Evolutionary conservation across 371 early-diverging fungal species (phyloP), one percentile per base, ranked within the genome.

Genomic region (Catenaria anguillulae): DNA sequence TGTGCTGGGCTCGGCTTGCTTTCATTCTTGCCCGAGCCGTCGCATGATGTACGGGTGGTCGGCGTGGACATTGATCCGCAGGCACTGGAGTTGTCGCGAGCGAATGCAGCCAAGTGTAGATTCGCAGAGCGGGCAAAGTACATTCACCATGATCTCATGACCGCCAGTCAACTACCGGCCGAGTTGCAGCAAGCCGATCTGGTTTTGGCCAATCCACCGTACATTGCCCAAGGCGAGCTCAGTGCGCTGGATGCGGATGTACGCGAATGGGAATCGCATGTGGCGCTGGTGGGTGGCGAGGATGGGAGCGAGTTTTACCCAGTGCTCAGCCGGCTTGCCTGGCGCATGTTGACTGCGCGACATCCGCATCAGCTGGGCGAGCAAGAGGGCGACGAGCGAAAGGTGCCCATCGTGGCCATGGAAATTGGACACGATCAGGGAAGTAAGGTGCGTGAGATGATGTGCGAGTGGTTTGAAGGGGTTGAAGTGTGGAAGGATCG

Each of bases 181-280:
- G 17, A 40, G 40, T 10, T 40, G 10, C 10, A 40, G 40, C 35
- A 10, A 4, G 43, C 24, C 35, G 58, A 58, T 19, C 15, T 58
- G 24, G 43, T 58, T 17, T 34, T 58, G 15, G 36, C 58, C 12
- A 58, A 58, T 31, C 56, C 58, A 36, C 58, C 58, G 24, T 58
- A 58, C 42, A 42, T 58, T 13, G 2, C 24, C 42, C 29, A 19
- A 0, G 4, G 13, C 42, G 58, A 58, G 1, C 36, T 15, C 19
- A 17, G 24, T 1, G 10, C 0, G 0, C 42, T 42, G 12, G 58
- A 42, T n/a, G 36, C 36, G 12, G 36, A 21, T 10, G 58, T 58
- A 15, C 3, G 43, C 0, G 43, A 58, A 12, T 58, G 43, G 40
- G 58, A 58, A 31, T 34, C 31, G 17, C 34, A 1, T 2, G 15